Conservation (phyloP, 202 grass and related monocot genomes). For the Cymbopogon flexuosus region DNA sequence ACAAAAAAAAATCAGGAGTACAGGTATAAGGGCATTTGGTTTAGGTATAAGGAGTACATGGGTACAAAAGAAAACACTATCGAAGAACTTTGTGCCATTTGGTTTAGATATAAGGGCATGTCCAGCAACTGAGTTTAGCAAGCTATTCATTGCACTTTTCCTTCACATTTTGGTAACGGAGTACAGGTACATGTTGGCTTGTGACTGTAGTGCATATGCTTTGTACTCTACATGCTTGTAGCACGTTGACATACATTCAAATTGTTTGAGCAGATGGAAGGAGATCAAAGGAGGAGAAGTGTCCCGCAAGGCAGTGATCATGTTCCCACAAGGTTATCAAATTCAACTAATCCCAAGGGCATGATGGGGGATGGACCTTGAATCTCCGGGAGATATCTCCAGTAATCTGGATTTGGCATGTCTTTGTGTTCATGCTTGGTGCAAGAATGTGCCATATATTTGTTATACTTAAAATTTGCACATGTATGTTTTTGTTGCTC, state of each 20-base stretch:
- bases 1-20: too few relatives aligned
- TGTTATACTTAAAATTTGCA: too few relatives aligned
- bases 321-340: slow-evolving; percentile 46
- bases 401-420: too few relatives aligned
- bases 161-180: slow-evolving; percentile 53
- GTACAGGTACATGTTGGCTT: slow-evolving; percentile 30
- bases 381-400: too few relatives aligned
- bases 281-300: slow-evolving; percentile 40
- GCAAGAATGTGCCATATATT: too few relatives aligned
- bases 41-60: too few relatives aligned
- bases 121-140: slow-evolving; percentile 41
- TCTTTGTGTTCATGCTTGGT: too few relatives aligned
- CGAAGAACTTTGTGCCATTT: slow-evolving; percentile 50
- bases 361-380: too few relatives aligned
- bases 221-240: neutral
- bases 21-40: too few relatives aligned
- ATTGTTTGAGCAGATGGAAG: neutral
- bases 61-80: neutral
- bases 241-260: neutral
- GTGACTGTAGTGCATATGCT: neutral
- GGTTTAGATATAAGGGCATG: slow-evolving; percentile 45
- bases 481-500: too few relatives aligned
- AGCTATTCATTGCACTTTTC: slow-evolving; percentile 43
- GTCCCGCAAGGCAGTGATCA: slow-evolving; percentile 37
- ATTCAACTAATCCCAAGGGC: slow-evolving; percentile 33